These are phyloP conservation scores for Quercus berberidifolia DNA, from an alignment of 306 rosid species.

Conservation along the genomic window DNA sequence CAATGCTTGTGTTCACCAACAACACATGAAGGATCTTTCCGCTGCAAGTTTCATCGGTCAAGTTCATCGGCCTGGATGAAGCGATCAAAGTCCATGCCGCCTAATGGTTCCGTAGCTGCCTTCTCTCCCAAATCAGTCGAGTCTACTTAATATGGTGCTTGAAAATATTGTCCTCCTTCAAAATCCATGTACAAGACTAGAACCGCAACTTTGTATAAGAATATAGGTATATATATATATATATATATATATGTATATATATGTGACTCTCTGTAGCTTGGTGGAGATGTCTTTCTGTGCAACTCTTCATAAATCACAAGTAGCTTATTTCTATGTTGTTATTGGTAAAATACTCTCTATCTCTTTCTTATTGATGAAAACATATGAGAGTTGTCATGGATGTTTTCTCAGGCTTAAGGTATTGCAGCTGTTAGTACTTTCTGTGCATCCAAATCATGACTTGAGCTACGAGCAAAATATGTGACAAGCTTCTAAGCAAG, in stretches of 20 bases:
- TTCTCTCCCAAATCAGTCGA: constrained; percentile 38
- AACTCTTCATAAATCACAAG: not conserved
- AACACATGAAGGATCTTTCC: constrained; percentile 78
- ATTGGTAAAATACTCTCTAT: not conserved
- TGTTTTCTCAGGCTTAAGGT: too few relatives aligned
- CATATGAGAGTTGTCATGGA: not conserved
- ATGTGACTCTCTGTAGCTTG: not conserved
- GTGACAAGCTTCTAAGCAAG: not conserved
- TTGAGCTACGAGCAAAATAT: not conserved
- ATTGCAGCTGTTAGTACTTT: not conserved
- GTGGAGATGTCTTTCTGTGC: not conserved
- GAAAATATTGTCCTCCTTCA: not conserved
- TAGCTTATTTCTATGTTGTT: not conserved
- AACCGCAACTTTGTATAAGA: not conserved
- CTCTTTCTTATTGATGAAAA: not conserved
- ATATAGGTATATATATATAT: not conserved
- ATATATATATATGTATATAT: not conserved
- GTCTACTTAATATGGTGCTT: constrained; percentile 11
- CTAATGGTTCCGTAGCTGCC: constrained; percentile 24
- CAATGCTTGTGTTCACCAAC: constrained; percentile 92
- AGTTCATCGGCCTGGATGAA: constrained; percentile 42
- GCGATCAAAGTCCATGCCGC: constrained; percentile 59
- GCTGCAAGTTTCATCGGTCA: constrained; percentile 80
- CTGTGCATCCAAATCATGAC: not conserved
- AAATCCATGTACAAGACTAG: not conserved